Evolutionary conservation across 2,329 filamentous ascomycete genomes (phyloP), one percentile per base, ranked within the genome.

Genomic region (Penicillium freii): DNA sequence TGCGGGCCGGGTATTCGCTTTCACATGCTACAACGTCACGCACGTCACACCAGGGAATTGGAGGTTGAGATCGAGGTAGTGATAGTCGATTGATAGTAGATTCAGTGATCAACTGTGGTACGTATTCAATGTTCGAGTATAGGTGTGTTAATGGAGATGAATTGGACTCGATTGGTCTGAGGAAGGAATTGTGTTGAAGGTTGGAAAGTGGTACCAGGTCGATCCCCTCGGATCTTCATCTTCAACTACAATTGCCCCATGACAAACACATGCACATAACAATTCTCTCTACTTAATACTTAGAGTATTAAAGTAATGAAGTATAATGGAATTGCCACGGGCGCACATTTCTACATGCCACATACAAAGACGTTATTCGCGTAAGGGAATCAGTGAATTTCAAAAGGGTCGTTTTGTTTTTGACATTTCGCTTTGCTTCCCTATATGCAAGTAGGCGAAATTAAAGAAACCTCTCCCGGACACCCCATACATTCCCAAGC

Each of bases 371-470:
- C 62, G 62, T 66, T 65, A 45, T 67, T 57, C 64, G 57, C 51
- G 53, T 60, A 55, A 59, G 57, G 56, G 54, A 60, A 64, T 64
- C 50, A 54, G 59, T 66, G 62, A 65, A 66, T 64, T 65, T 66
- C 62, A 63, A 67, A 66, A 57, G 54, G 58, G 62, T 66, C 65
- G 64, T 67, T 66, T 64, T 62, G 64, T 67, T 68, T 70, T 70
- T 70, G 69, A 71, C 72, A 72, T 71, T 74, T 67, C 70, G 71
- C 71, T 68, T 69, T 72, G 71, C 69, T 71, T 73, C 69, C 70
- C 66, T 71, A 72, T 65, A 71, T 73, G 71, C 72, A 74, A 73
- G 65, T 69, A 65, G 69, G 72, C 71, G 71, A 75, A 73, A 71
- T 67, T 67, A 67, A 67, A 69, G 69, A 71, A 69, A 69, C 65